Conservation (phyloP, 2,329 filamentous ascomycete species). For the Epicoccum nigrum region DNA sequence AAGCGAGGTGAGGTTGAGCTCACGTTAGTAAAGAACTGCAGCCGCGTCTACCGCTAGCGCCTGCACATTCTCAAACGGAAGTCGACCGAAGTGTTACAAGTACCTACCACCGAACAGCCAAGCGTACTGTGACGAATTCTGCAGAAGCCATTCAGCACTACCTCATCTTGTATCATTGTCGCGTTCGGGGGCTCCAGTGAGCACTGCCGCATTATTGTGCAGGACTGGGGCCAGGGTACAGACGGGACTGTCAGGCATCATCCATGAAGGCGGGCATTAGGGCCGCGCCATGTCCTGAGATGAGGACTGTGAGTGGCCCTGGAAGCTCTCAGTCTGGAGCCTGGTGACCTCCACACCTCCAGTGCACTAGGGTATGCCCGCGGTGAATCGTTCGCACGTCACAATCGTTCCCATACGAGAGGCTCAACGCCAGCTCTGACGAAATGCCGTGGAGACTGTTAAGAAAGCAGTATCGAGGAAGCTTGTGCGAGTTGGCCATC, state of each 20-base stretch:
- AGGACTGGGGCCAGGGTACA: constrained; percentile 29
- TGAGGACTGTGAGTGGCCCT: constrained; percentile 26
- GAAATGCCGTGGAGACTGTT: constrained; percentile 5
- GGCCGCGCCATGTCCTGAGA: constrained; percentile 21
- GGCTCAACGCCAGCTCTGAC: constrained; percentile 3
- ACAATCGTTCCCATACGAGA: constrained; percentile 3
- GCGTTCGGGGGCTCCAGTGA: constrained; percentile 1
- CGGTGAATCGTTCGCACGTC: constrained; percentile 13
- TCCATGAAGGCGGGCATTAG: constrained; percentile 20
- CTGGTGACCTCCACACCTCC: constrained; percentile 19
- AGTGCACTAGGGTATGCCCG: constrained; percentile 9
- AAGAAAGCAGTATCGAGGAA: background rate
- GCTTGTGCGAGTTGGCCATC: background rate
- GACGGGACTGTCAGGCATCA: constrained; percentile 13
- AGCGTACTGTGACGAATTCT: constrained; percentile 1
- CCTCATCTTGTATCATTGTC: constrained; percentile 1
- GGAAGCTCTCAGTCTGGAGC: constrained; percentile 18
- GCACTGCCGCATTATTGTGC: constrained; percentile 12
- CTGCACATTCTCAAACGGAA: constrained; percentile 1
- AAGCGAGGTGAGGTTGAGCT: constrained; percentile 1
- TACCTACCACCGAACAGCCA: constrained; percentile 2
- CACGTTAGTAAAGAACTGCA: constrained; percentile 1
- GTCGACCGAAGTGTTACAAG: background rate
- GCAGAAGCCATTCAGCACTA: constrained; percentile 6
- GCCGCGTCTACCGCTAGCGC: constrained; percentile 17